Evolutionary conservation across 306 rosid species (phyloP), one percentile per base, ranked within the genome.

Genomic region (Malus sylvestris): DNA sequence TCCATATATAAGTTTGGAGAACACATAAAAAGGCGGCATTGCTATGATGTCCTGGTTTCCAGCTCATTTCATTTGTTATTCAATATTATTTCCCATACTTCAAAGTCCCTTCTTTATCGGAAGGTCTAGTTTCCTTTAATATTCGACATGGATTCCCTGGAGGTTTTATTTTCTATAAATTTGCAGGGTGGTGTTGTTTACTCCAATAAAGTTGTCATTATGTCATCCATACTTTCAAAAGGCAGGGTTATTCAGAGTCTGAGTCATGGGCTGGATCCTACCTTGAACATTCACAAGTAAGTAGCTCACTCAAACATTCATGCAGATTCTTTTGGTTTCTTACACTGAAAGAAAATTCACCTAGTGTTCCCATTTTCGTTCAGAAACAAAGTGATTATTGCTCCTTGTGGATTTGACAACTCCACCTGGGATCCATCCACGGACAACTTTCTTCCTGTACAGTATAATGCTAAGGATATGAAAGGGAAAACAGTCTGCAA

Each of bases 161-260:
- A 71, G 44, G 45, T 55, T 49, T 78, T 68, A 6, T 85, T 15
- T 67, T 59, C 19, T 76, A 61, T 40, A 45, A 83, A 77, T 81
- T 83, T 85, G 61, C 92, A 91, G 96, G 98, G 97, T 57, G 98
- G 98, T 74, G 74, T 93, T 77, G 88, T 93, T 80, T 93, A 93
- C 88, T 88, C 97, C 58, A 93, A 93, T 83, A 80, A 85, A 80
- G 87, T 93, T 79, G 62, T 89, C 60, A 73, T 91, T 45, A 80
- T 91, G 92, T 86, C 98, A 16, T 89, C 92, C 74, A 60, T 88
- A 73, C 79, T 82, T 72, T 90, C 92, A 70, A 89, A 91, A 83
- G 79, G 87, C 82, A 66, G 72, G 87, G 62, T 86, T 68, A 75
- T 89, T 79, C 87, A 81, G 78, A 72, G 85, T 78, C 83, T 67